Conservation (phyloP, 2,329 filamentous ascomycete genomes). For the Colletotrichum noveboracense region DNA sequence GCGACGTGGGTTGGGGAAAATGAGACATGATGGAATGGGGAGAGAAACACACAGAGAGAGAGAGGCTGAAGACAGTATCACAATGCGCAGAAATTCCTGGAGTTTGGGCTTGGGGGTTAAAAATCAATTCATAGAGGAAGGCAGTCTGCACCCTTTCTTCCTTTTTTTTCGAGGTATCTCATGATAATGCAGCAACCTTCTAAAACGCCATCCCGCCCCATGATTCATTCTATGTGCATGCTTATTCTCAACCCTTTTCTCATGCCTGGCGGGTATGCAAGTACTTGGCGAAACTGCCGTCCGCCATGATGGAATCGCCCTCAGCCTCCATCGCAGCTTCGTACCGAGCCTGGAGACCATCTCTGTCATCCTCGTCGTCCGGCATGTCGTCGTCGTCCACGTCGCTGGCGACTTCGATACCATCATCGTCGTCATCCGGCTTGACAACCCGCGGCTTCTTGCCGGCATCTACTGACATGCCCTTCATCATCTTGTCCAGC, state of each 20-base stretch:
- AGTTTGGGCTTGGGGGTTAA: conserved; percentile 14
- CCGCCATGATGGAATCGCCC: conserved; percentile 53
- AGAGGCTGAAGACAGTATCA: background rate
- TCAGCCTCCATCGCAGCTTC: conserved; percentile 73
- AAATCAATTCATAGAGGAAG: conserved; percentile 23
- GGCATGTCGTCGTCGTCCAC: conserved; percentile 64
- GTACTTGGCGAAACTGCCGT: conserved; percentile 69
- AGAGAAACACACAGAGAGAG: background rate
- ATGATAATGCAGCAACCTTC: conserved; percentile 22
- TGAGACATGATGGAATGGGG: background rate
- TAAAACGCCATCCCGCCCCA: conserved; percentile 16
- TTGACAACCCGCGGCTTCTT: conserved; percentile 29
- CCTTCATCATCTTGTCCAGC: conserved; percentile 91
- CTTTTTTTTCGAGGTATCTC: conserved; percentile 24
- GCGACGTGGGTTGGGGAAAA: background rate
- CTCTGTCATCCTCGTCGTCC: conserved; percentile 64
- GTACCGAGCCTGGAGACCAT: conserved; percentile 78
- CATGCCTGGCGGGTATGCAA: conserved; percentile 48
- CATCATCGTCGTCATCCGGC: conserved; percentile 49
- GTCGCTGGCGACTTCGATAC: conserved; percentile 61
- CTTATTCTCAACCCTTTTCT: background rate
- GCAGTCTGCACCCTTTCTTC: conserved; percentile 19
- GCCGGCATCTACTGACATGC: conserved; percentile 67
- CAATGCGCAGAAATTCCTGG: background rate
- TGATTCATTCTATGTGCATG: conserved; percentile 25